phyloP scores from a whole-genome alignment of 495 filamentous ascomycete genomes.

The Hypoxylon perforatum region DNA sequence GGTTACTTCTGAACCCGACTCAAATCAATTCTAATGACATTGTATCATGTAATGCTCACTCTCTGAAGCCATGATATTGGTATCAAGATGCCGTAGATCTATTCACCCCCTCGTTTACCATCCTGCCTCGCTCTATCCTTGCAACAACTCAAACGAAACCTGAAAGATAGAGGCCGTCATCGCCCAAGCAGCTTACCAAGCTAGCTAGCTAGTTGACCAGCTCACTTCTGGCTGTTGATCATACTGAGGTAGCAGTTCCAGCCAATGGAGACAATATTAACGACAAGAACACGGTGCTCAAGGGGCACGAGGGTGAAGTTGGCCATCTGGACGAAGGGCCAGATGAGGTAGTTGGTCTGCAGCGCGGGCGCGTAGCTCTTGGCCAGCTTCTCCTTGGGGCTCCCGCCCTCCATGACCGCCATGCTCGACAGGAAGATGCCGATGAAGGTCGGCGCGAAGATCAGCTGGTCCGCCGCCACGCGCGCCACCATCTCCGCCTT shows the following conservation, averaged over 20 bases:
- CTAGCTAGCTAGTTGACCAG: neutral
- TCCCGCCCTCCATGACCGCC: constrained; percentile 85
- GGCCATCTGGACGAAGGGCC: constrained; percentile 88
- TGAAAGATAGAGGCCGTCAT: neutral
- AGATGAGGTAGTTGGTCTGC: constrained; percentile 88
- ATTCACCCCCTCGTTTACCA: neutral
- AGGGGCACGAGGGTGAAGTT: constrained; percentile 94
- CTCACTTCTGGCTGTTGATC: constrained; percentile 41
- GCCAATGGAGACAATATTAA: constrained; percentile 83
- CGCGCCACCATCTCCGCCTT: constrained; percentile 81
- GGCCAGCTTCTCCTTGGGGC: constrained; percentile 75
- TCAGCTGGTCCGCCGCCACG: constrained; percentile 82
- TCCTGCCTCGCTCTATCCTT: neutral
- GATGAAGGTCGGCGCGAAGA: constrained; percentile 87
- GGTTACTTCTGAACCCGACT: constrained; percentile 3
- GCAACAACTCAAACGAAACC: neutral
- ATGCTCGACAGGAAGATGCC: constrained; percentile 85
- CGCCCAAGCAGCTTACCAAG: too few relatives aligned
- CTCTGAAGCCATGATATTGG: constrained; percentile 3
- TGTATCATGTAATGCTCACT: constrained; percentile 13
- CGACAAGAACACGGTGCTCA: constrained; percentile 85
- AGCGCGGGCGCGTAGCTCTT: constrained; percentile 75
- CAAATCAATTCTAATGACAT: constrained; percentile 18
- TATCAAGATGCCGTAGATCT: constrained; percentile 19
- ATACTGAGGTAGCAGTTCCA: constrained; percentile 96